Evolutionary conservation across 169 alveolate genomes (phyloP), one percentile per base, ranked within the genome.

Genomic region (Eimeria praecox): DNA sequence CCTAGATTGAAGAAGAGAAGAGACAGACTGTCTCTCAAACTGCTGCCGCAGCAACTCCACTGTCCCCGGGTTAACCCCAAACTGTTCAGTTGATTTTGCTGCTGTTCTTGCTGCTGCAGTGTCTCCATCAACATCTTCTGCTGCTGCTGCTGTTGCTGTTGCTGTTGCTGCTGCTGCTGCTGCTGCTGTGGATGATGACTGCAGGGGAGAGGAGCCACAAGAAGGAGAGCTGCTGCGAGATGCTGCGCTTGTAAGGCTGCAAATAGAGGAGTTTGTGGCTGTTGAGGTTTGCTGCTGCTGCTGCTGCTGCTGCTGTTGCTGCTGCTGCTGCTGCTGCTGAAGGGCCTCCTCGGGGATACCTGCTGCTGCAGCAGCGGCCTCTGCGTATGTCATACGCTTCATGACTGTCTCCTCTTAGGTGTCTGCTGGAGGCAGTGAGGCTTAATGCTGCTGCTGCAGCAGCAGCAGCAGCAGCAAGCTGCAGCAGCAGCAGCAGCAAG

Each of bases 381-480:
- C 90, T 12, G 90, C 90, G 75, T 82, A 82, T 9, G 90, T 82
- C 90, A 82, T 82, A 49, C 90, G 90, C 24, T 49, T 40, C 90
- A 82, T 82, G n/a, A n/a, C n/a, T n/a, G n/a, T n/a, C n/a, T n/a
- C n/a, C n/a, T n/a, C n/a, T n/a, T n/a, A n/a, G n/a, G n/a, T n/a
- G n/a, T n/a, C n/a, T n/a, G n/a, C n/a, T n/a, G n/a, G n/a, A n/a
- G n/a, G n/a, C n/a, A n/a, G n/a, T n/a, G n/a, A n/a, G n/a, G n/a
- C n/a, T n/a, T n/a, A n/a, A n/a, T n/a, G n/a, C n/a, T n/a, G n/a
- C n/a, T n/a, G n/a, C n/a, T n/a, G n/a, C n/a, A n/a, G n/a, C n/a
- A n/a, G n/a, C n/a, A n/a, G n/a, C n/a, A n/a, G n/a, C n/a, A n/a
- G n/a, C n/a, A n/a, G n/a, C n/a, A n/a, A n/a, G n/a, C n/a, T n/a